Evolutionary conservation across 345 rosid species (phyloP), one percentile per base, ranked within the genome.

Genomic region (Eucalyptus melliodora): DNA sequence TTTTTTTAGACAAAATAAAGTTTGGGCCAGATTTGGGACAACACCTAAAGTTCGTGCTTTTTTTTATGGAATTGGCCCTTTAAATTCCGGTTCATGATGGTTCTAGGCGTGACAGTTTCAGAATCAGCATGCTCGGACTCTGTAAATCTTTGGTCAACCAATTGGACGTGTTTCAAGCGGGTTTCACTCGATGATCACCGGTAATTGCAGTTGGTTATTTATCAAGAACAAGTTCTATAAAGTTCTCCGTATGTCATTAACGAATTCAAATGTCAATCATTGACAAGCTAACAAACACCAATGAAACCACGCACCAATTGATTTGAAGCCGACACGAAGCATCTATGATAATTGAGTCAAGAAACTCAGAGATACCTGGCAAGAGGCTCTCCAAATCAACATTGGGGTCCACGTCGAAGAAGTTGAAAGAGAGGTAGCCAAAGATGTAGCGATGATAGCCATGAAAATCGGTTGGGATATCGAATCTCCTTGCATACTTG

Each of bases 21-120:
- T 49, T 47, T 11, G 14, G 5, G 50, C 2, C 2, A 49, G 3
- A 49, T 49, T 49, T 49, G 0, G 0, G 50, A 49, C 0, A 49
- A 49, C 16, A 49, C 6, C 16, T 49, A 49, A 49, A 49, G 1
- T 0, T 13, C 1, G 16, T 49, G 50, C 50, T 50, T 50, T 50
- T 49, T 5, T 49, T 4, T 49, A 4, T 50, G 51, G 51, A 50
- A 50, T 50, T 50, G 51, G 51, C 17, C 0, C 51, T n/a, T 65
- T 65, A 65, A 15, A 65, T n/a, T 65, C 77, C 37, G 21, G 3
- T 7, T n/a, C 77, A 65, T 30, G 21, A 65, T 30, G 19, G 77
- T 65, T 65, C 77, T n/a, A 65, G 77, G 77, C 1, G 19, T n/a
- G 77, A 65, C 11, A 65, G 21, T 30, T 65, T 15, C 77, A 65